Evolutionary conservation across 1,284 basidiomycete species (phyloP), one percentile per base, ranked within the genome.

Genomic region (Bjerkandera adusta): DNA sequence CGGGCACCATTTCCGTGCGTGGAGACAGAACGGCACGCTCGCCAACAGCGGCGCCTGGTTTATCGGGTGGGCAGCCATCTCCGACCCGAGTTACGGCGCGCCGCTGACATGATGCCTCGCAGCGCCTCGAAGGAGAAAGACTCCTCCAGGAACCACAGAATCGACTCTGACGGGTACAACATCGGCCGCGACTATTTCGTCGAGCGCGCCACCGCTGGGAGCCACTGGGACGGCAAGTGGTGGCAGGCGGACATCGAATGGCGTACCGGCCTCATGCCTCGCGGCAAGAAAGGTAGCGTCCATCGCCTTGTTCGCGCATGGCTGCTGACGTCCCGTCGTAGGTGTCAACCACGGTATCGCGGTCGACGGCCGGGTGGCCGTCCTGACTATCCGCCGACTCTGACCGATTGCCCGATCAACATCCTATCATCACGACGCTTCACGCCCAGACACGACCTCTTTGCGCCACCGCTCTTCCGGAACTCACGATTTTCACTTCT

Each of bases 281-380:
- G 76, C 22, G 89, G 88, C 7, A 77, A 68, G 45, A 67, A 77
- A 65, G 85, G 87, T 85, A 15, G n/a, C n/a, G n/a, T n/a, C n/a
- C 46, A 33, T 48, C 43, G 25, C 33, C 11, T 40, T 50, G 25
- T 27, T 8, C 38, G 10, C 29, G 16, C 25, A 22, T 42, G n/a
- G 45, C 25, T 34, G 30, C 41, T 52, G 37, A 55, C 32, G 4
- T 22, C 24, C 11, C 27, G 16, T 47, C 38, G 0, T 56, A 88
- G 87, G 83, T 44, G 73, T 91, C 29, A 91, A 91, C 58, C 89
- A 91, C 57, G 79, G 72, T 35, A 91, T 91, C 40, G 69, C 76
- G 4, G 85, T 89, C 61, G 89, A 91, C 57, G 89, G 89, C 5
- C 75, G 73, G 27, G 76, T 90, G n/a, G 89, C 89, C 12, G 67